Percentiles rank a stretch among this genome's conserved stretches.
These are phyloP conservation scores for Camillea tinctor DNA, from an alignment of 2,329 filamentous ascomycete species.

Conservation along the genomic window DNA sequence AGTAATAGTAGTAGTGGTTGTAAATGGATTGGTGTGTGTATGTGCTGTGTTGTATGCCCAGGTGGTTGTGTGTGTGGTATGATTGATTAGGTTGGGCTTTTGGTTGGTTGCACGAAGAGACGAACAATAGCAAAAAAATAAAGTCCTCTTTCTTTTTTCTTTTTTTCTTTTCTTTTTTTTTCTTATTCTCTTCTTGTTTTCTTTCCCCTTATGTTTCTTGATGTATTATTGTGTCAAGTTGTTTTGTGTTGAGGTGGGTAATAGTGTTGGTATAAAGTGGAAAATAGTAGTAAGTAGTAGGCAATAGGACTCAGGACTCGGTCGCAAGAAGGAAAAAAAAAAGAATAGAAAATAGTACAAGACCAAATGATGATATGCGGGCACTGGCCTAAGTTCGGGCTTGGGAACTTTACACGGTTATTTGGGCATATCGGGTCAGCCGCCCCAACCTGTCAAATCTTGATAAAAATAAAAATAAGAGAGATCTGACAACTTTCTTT, in stretches of 20 bases:
- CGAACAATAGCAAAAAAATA: conserved; percentile 1
- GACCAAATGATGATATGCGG: not conserved
- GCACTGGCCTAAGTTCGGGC: not conserved
- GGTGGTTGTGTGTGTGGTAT: too few relatives aligned
- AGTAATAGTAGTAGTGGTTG: too few relatives aligned
- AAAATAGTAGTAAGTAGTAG: not conserved
- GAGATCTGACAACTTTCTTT: too few relatives aligned
- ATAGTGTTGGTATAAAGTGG: not conserved
- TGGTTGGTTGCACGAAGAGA: not conserved
- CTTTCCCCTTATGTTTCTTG: not conserved
- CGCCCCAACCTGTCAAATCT: not conserved
- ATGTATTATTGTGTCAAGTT: too few relatives aligned
- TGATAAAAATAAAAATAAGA: too few relatives aligned
- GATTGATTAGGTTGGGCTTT: not conserved
- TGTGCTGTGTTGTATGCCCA: conserved; percentile 9
- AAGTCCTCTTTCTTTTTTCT: too few relatives aligned
- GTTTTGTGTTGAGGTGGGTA: too few relatives aligned
- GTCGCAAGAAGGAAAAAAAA: not conserved
- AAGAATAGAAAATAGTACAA: not conserved
- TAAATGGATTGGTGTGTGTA: not conserved
- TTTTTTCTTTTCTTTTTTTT: not conserved
- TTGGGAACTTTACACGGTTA: not conserved
- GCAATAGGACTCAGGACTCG: not conserved
- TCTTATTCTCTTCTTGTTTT: not conserved
- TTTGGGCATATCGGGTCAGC: not conserved